These are phyloP conservation scores for Clavispora santaluciae DNA, from an alignment of 805 yeast species.

Conservation along the genomic window DNA sequence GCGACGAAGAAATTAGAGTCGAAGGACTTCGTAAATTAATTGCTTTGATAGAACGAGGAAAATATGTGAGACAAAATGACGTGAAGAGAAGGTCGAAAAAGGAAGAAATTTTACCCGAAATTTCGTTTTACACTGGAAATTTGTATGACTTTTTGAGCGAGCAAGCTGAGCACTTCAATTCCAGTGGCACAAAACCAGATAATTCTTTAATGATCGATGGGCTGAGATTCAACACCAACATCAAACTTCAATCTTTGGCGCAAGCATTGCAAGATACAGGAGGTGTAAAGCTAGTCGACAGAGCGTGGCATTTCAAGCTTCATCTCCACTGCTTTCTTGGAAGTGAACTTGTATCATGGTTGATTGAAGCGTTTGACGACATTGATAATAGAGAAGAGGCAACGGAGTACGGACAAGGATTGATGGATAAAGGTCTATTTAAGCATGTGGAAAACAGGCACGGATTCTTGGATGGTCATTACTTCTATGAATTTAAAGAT, in stretches of 20 bases:
- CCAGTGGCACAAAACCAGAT: slow-evolving; percentile 30
- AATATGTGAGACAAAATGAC: slow-evolving; percentile 30
- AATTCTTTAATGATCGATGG: slow-evolving; percentile 28
- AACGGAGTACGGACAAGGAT: slow-evolving; percentile 65
- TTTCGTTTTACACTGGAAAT: slow-evolving; percentile 83
- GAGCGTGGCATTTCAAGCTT: slow-evolving; percentile 86
- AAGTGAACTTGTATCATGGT: slow-evolving; percentile 80
- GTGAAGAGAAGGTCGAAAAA: slow-evolving; percentile 23
- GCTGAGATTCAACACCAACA: slow-evolving; percentile 43
- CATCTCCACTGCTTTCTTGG: slow-evolving; percentile 81
- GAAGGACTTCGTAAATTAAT: slow-evolving; percentile 79
- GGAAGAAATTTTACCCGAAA: slow-evolving; percentile 62
- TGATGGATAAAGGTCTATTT: slow-evolving; percentile 70
- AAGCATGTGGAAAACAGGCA: slow-evolving; percentile 82
- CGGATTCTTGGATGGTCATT: slow-evolving; percentile 86
- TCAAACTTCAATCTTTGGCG: slow-evolving; percentile 52
- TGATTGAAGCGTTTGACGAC: slow-evolving; percentile 72
- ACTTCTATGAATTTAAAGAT: slow-evolving; percentile 69
- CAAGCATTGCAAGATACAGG: slow-evolving; percentile 63
- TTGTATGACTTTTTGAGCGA: slow-evolving; percentile 57
- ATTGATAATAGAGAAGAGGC: slow-evolving; percentile 83
- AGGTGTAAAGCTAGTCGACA: slow-evolving; percentile 60
- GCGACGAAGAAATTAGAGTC: slow-evolving; percentile 83
- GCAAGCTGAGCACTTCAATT: slow-evolving; percentile 40
- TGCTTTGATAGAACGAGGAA: slow-evolving; percentile 54